Base-by-base conservation (phyloP, 306 rosid genomes). In the Trichosanthes truncata region DNA sequence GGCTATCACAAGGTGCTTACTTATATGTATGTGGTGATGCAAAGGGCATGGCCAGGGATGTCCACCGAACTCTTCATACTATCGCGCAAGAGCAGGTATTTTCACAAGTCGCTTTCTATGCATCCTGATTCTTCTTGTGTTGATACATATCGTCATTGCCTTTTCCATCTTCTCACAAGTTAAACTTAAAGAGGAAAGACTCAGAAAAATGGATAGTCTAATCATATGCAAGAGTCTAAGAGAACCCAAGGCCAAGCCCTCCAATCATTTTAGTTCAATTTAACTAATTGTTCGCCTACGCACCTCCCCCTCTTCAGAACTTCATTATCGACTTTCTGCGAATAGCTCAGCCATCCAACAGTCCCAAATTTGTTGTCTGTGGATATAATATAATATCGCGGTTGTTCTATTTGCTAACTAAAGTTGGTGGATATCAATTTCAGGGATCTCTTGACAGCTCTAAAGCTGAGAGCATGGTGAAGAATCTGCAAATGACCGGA, bases 41-140 rank as follows among this genome's bases (percentile, higher is more conserved):
- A 41, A 96, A 96, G 89, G 98, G 99, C 84, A 96, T 96, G 99
- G 99, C 99, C 73, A 90, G 75, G 82, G 99, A 96, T 80, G 99
- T 96, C 74, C 99, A 96, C 90, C 93, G 99, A 71, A 84, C 94
- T 71, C 88, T 96, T 23, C 96, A 96, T 81, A 88, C 95, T n/a
- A 91, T 96, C 65, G 84, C 79, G 48, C 93, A 86, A 83, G 98
- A 93, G 80, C 92, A 93, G 98, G 99, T 96, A 83, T 31, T 61
- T 53, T 51, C 74, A 52, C 9, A 5, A 3, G 25, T 40, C 23
- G 15, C 55, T 38, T 12, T 21, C 20, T 46, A 31, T 23, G 79
- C 41, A 26, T 43, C 46, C 26, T 38, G 79, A 48, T 69, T 52
- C 23, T 7, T 55, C 41, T 46, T 43, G 48, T 38, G 23, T 26